Base-by-base conservation (phyloP, 768 basidiomycete species). In the Porphyrellus cyaneotinctus region DNA sequence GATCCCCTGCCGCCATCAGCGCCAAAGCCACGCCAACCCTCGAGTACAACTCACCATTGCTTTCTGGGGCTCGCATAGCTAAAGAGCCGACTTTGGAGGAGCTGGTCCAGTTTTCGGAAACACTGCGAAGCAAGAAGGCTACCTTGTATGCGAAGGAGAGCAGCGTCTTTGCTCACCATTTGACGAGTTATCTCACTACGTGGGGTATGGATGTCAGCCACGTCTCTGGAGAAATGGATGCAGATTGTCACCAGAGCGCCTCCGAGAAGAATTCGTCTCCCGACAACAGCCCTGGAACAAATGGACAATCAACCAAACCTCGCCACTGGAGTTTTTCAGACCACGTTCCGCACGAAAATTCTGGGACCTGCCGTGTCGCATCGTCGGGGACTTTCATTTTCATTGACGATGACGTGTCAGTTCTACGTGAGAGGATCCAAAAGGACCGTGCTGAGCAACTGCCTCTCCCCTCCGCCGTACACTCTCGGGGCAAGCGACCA, bases 171-270 rank as follows among this genome's bases (percentile, higher is more conserved):
- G 95, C 94, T 0, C 89, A 88, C 47, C 91, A 97, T 68, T 75
- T 99, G 32, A 94, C 94, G 23, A 88, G 88, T 59, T 97, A 95
- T 70, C 78, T 99, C 52, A 90, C 89, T 20, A 82, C 88, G 6
- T 98, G 95, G 95, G 94, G 95, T 13, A 81, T 97, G 85, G 91
- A 95, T 62, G 85, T 97, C 38, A 85, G 82, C 47, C 92, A 94
- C 71, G 76, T 85, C 39, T 83, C 85, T 9, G 74, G 80, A 2
- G 83, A 85, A 47, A 75, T 77, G 12, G 80, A 78, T 20, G 68
- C 68, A 2, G 83, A 88, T 47, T 66, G 63, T n/a, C 47, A 55
- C 32, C 70, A 59, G 33, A 24, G 28, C 37, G 12, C 51, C 24
- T 45, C 36, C 23, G 70, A 68, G 30, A 60, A 43, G 50, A 20